Evolutionary conservation across 352 stramenopile genomes (phyloP), one percentile per base, ranked within the genome.

Genomic region (Phytophthora boehmeriae): DNA sequence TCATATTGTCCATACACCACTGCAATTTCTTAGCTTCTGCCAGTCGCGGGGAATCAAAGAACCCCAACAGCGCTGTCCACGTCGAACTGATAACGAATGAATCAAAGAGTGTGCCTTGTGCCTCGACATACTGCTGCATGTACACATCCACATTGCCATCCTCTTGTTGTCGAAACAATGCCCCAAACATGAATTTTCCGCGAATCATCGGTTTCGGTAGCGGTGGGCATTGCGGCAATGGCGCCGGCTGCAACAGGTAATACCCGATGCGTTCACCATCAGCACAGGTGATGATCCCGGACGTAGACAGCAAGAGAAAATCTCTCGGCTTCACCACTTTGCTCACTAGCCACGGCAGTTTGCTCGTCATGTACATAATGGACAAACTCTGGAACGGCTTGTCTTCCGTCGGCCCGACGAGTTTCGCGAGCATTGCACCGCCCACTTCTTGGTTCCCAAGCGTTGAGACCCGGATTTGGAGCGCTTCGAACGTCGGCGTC

Each of bases 401-500:
- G 14, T 71, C 61, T 1, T 68, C 41, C 0, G 68, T 83, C 11
- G 80, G 65, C 0, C 74, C 61, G 10, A 75, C 54, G 19, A 90
- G 73, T 59, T 68, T 80, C 43, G 82, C 77, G 49, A 90, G 74
- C 65, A 90, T 74, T 43, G 73, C 73, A 30, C 68, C 71, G 45
- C 78, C 46, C 25, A 70, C 54, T 25, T 73, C 53, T 27, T 66
- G 55, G 11, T 68, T 65, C 11, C 54, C 64, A 5, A 73, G 51
- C 13, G 64, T 68, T 5, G 64, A 50, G 8, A 71, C 44, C 3
- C 68, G 81, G 8, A 78, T 46, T 59, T 71, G 53, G 10, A 77
- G 71, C 38, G 75, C 44, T 61, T 83, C 73, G 19, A 84, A 80
- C 9, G 76, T 69, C 2, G 68, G 68, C 2, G 66, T 60, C 0